Evolutionary conservation across 192 early-diverging fungal species (phyloP), one percentile per base, ranked within the genome.

Genomic region (Chytriomyces confervae): DNA sequence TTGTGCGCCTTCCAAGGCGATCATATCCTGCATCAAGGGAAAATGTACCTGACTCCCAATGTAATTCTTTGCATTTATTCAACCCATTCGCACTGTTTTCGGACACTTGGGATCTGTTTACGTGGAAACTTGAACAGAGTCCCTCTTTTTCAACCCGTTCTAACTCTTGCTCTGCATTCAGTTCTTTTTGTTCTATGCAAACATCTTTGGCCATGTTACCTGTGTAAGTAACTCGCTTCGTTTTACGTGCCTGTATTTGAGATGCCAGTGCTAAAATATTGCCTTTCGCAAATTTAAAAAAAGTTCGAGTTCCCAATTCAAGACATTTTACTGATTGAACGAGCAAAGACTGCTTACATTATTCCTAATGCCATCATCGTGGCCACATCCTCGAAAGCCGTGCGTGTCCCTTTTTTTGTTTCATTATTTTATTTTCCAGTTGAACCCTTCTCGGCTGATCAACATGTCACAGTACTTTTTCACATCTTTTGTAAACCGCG

Each of bases 281-380:
- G 10, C n/a, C 16, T 44, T 60, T 72, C 60, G 36, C 20, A 49
- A n/a, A 49, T 69, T 13, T 43, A n/a, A 57, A 60, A 57, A 60
- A 16, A 74, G 72, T 74, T 74, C 63, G 72, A 74, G 44, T 74
- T 74, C 45, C 72, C 72, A n/a, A 72, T 79, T n/a, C 44, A 73
- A 61, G 77, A 79, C 36, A 73, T 79, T 27, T 9, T 79, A 9
- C 16, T 24, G 13, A 46, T 79, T 47, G 62, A 79, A 48, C 46
- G 77, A 23, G 77, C 77, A 36, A 79, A 79, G 62, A 79, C 77
- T 7, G 70, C 70, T 6, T 29, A 66, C 6, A 62, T 79, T 16
- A 79, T 79, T 18, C 77, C 77, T 6, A 79, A 79, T 45, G 77
- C 77, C 20, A 73, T 79, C 49, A 65, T 66, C 48, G 62, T 79